Percentiles rank a stretch among this genome's conserved stretches.
Conservation (phyloP, 202 grass and related monocot species). For the Cymbopogon flexuosus region DNA sequence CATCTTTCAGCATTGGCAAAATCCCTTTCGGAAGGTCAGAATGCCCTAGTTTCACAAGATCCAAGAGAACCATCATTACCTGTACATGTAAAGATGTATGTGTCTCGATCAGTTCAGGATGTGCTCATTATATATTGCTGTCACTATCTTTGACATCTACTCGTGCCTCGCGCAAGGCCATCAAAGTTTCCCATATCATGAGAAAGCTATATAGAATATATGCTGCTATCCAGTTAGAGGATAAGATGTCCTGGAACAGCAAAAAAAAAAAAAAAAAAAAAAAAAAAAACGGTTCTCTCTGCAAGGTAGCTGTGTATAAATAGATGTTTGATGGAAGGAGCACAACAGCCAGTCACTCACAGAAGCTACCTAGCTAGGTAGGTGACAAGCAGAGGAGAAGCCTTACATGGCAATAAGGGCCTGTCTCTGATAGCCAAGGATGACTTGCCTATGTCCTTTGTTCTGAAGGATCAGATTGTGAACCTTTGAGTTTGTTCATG, state of each 20-base stretch:
- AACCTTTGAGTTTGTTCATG: constrained; percentile 20
- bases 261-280: background rate
- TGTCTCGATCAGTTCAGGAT: background rate
- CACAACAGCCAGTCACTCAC: background rate
- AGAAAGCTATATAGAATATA: constrained; percentile 24
- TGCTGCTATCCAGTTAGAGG: background rate
- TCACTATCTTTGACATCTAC: constrained; percentile 28
- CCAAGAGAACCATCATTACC: background rate
- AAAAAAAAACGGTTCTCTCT: background rate
- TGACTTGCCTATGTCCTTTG: constrained; percentile 19
- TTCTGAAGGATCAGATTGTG: constrained; percentile 5
- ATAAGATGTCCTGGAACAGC: constrained; percentile 8
- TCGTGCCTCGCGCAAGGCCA: background rate
- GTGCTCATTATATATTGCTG: background rate
- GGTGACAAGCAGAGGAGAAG: background rate
- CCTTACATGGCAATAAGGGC: constrained; percentile 8
- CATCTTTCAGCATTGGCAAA: background rate
- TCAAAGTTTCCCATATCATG: background rate
- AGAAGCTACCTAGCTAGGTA: background rate
- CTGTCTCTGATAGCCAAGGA: constrained; percentile 48
- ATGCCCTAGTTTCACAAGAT: background rate
- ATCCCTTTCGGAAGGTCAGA: constrained; percentile 1
- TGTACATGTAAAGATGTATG: background rate
- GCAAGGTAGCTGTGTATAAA: constrained; percentile 3
- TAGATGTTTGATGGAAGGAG: constrained; percentile 7